Evolutionary conservation across 164 flowering plant species (phyloP).

Genomic region (Nymphaea thermarum): DNA sequence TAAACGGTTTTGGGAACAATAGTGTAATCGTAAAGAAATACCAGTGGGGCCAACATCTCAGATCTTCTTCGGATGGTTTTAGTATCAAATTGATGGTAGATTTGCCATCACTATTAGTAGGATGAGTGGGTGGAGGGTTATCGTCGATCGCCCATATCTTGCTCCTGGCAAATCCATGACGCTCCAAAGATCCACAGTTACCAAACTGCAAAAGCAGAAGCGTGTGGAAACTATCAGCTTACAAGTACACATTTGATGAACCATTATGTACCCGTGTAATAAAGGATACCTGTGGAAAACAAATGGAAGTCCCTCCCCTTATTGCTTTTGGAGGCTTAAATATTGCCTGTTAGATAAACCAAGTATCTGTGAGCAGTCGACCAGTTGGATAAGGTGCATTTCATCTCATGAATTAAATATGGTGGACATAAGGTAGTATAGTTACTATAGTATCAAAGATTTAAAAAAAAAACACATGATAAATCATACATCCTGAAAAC

Average conservation of each 20-base stretch:
- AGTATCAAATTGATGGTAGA: conserved; percentile 62
- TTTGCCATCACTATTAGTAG: conserved; percentile 48
- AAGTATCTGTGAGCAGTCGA: too few relatives aligned
- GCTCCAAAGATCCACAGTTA: conserved; percentile 68
- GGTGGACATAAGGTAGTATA: too few relatives aligned
- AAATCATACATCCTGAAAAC: too few relatives aligned
- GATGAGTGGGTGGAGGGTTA: conserved; percentile 55
- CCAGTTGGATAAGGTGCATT: too few relatives aligned
- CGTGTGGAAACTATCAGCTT: background rate
- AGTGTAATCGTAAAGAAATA: conserved; percentile 15
- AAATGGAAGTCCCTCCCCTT: conserved; percentile 85
- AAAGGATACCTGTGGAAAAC: conserved; percentile 79
- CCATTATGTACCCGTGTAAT: too few relatives aligned
- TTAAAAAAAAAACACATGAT: too few relatives aligned
- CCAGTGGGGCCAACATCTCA: conserved; percentile 87
- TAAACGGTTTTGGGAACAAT: background rate
- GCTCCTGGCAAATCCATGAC: conserved; percentile 89
- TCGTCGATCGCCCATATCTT: conserved; percentile 74
- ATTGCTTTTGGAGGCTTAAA: conserved; percentile 77
- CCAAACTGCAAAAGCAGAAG: conserved; percentile 47
- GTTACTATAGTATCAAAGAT: too few relatives aligned
- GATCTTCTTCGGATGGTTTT: conserved; percentile 81
- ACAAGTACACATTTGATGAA: too few relatives aligned
- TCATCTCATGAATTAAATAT: too few relatives aligned
- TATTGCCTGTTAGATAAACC: conserved; percentile 38